phyloP scores from a whole-genome alignment of 192 early-diverging fungal genomes.

The Glomus cerebriforme region DNA sequence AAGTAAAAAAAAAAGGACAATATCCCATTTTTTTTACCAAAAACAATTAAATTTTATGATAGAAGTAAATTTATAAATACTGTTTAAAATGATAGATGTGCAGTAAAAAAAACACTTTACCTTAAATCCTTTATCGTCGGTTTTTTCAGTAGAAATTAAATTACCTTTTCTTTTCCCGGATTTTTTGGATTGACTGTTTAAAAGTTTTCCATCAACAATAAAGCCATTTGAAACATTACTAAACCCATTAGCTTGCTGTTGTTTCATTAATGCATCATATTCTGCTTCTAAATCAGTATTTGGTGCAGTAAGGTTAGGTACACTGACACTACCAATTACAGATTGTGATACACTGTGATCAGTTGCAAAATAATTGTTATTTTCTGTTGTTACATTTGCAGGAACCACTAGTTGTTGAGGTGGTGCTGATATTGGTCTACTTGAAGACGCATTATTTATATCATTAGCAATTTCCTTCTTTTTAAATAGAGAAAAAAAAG shows the following conservation, averaged over 20 bases:
- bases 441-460: background rate
- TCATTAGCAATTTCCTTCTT: background rate
- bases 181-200: background rate
- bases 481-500: conserved; percentile 27
- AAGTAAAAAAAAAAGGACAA: background rate
- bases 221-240: background rate
- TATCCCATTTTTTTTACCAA: background rate
- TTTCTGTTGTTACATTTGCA: background rate
- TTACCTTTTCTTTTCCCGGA: conserved; percentile 18
- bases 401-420: conserved; percentile 7
- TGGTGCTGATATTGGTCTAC: background rate
- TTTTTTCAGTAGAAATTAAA: background rate
- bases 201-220: conserved; percentile 6
- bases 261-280: conserved; percentile 15
- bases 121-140: conserved; percentile 18
- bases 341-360: conserved; percentile 4
- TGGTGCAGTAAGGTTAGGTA: conserved; percentile 14
- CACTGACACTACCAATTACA: conserved; percentile 17
- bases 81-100: background rate
- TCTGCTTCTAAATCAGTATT: conserved; percentile 15
- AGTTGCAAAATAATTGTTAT: conserved; percentile 10
- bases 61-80: background rate
- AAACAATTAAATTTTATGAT: background rate
- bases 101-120: background rate
- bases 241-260: background rate